Percentiles rank a stretch among this genome's conserved stretches.
These are phyloP conservation scores for Alternaria viburni DNA, from an alignment of 2,329 filamentous ascomycete genomes.

Conservation along the genomic window DNA sequence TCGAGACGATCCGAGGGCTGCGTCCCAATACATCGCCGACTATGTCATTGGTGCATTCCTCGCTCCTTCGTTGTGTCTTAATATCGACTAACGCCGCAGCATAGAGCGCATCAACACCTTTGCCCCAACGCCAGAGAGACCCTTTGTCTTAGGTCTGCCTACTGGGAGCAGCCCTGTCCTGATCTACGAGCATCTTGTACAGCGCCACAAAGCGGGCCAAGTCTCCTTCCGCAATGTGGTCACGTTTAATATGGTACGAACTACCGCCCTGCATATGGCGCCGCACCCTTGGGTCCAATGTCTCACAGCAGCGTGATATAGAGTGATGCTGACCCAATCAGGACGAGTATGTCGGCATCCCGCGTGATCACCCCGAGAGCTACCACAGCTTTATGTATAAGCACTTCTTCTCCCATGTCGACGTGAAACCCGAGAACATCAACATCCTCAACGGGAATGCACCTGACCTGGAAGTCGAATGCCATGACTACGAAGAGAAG, in stretches of 20 bases:
- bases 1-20: slow-evolving; percentile 71
- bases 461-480: slow-evolving; percentile 75
- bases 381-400: slow-evolving; percentile 96
- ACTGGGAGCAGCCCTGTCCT: slow-evolving; percentile 81
- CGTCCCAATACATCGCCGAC: slow-evolving; percentile 78
- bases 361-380: slow-evolving; percentile 81
- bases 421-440: slow-evolving; percentile 81
- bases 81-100: slow-evolving; percentile 31
- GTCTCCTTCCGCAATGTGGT: slow-evolving; percentile 88
- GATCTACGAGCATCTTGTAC: slow-evolving; percentile 78
- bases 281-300: slow-evolving; percentile 20
- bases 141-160: slow-evolving; percentile 82
- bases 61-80: slow-evolving; percentile 25
- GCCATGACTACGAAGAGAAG: slow-evolving; percentile 77
- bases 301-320: slow-evolving; percentile 25
- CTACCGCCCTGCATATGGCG: slow-evolving; percentile 13
- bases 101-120: slow-evolving; percentile 79
- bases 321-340: slow-evolving; percentile 45
- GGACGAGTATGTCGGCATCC: slow-evolving; percentile 87
- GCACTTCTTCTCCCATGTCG: slow-evolving; percentile 85
- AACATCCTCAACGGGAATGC: slow-evolving; percentile 86
- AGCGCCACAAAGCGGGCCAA: slow-evolving; percentile 72
- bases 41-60: slow-evolving; percentile 71
- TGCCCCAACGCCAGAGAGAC: slow-evolving; percentile 71
- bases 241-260: slow-evolving; percentile 84